A percentile compares a stretch with the other conserved stretches of the same genome.
Evolutionary conservation across 2,329 filamentous ascomycete species (phyloP).

Genomic region (Arthrocladium fulminans): DNA sequence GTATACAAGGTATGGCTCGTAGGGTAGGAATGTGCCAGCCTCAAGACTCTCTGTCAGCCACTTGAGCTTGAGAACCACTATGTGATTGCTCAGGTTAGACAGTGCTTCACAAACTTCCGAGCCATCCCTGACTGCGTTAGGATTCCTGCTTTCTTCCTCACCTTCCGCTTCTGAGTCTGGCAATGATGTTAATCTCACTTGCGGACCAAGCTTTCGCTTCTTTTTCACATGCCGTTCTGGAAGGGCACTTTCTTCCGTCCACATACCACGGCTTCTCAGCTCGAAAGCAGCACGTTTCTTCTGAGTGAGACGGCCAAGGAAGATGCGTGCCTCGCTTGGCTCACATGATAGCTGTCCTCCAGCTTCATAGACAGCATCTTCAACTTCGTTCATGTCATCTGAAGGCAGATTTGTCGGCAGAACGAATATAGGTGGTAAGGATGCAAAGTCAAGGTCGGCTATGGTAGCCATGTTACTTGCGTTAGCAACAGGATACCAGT

Average conservation of each 20-base stretch:
- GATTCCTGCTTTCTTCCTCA: background rate
- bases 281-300: conserved; percentile 68
- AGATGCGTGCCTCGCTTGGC: conserved; percentile 59
- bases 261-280: conserved; percentile 58
- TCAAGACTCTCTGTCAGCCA: conserved; percentile 46
- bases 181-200: background rate
- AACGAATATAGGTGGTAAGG: conserved; percentile 60
- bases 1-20: conserved; percentile 45
- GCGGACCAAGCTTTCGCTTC: conserved; percentile 8
- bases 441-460: conserved; percentile 10
- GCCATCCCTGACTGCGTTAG: background rate
- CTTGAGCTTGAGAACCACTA: conserved; percentile 45
- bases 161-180: conserved; percentile 6
- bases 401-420: conserved; percentile 59
- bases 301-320: conserved; percentile 64
- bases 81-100: conserved; percentile 24
- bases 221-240: conserved; percentile 7
- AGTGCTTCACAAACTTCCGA: background rate
- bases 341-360: conserved; percentile 59
- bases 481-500: too few relatives aligned
- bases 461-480: background rate
- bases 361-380: conserved; percentile 50
- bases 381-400: conserved; percentile 54
- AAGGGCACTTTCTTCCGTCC: conserved; percentile 31
- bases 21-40: conserved; percentile 35